Conservation (phyloP, 306 rosid genomes). For the Cyclanthera cordifolia region DNA sequence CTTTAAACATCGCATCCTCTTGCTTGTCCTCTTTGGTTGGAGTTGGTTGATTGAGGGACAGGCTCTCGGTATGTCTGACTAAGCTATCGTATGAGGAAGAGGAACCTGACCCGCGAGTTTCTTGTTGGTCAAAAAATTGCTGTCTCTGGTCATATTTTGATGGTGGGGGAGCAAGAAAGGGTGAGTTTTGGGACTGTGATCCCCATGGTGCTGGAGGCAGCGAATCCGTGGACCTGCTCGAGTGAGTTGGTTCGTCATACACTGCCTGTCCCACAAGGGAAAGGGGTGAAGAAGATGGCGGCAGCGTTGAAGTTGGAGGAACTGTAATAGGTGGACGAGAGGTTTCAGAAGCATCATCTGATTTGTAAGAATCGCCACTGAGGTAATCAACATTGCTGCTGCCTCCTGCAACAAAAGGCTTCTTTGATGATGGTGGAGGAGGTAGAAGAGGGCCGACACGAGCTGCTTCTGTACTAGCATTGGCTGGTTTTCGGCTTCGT, state of each 20-base stretch:
- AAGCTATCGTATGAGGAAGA: constrained; percentile 54
- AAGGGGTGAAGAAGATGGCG: constrained; percentile 31
- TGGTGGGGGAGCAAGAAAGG: constrained; percentile 67
- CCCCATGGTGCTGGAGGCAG: constrained; percentile 73
- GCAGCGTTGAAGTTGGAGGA: constrained; percentile 28
- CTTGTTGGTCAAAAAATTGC: constrained; percentile 55
- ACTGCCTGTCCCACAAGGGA: constrained; percentile 28
- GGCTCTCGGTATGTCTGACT: constrained; percentile 58
- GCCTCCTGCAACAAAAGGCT: constrained; percentile 45
- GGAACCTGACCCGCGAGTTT: constrained; percentile 36
- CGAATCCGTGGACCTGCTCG: constrained; percentile 38
- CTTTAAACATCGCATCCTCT: constrained; percentile 77
- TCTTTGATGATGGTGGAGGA: constrained; percentile 73
- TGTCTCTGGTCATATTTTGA: constrained; percentile 62
- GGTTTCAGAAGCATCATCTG: constrained; percentile 29
- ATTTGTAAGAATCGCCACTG: constrained; percentile 76
- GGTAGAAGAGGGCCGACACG: constrained; percentile 29
- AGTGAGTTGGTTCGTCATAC: constrained; percentile 49
- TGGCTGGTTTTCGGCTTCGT: constrained; percentile 37
- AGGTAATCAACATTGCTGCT: constrained; percentile 54
- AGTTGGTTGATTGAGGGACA: constrained; percentile 51
- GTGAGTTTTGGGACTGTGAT: constrained; percentile 25
- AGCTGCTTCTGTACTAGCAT: constrained; percentile 29
- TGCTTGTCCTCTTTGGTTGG: constrained; percentile 53
- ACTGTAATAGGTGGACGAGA: constrained; percentile 26